A percentile compares a stretch with the other conserved stretches of the same genome.
Evolutionary conservation across 164 flowering plant genomes (phyloP).

Genomic region (Aristolochia californica): DNA sequence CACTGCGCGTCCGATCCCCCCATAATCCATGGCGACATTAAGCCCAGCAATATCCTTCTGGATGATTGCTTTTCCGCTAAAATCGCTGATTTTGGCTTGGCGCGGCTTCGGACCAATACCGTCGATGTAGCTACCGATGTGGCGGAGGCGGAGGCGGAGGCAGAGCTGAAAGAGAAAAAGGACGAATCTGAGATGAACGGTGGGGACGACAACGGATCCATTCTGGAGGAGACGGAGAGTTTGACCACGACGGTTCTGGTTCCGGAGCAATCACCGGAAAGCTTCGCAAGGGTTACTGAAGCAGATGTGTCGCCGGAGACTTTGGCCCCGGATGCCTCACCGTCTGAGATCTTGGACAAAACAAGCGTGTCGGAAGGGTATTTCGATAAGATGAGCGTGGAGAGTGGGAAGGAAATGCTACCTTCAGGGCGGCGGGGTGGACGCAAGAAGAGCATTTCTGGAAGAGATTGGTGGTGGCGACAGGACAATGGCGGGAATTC

Average conservation of each 20-base stretch:
- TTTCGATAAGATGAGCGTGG: conserved; percentile 55
- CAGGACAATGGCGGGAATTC: conserved; percentile 50
- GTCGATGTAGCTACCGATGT: conserved; percentile 21
- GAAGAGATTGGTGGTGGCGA: conserved; percentile 84
- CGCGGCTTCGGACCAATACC: conserved; percentile 40
- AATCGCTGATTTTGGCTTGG: conserved; percentile 81
- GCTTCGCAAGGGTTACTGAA: background rate
- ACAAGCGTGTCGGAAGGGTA: conserved; percentile 47
- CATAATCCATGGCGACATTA: conserved; percentile 84
- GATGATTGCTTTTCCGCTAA: conserved; percentile 58
- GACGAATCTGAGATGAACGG: conserved; percentile 1
- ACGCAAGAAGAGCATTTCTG: conserved; percentile 37
- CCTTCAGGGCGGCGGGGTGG: conserved; percentile 13
- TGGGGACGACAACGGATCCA: conserved; percentile 49
- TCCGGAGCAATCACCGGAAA: conserved; percentile 5
- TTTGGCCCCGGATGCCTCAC: conserved; percentile 28
- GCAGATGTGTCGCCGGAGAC: conserved; percentile 37
- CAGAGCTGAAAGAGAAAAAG: conserved; percentile 3
- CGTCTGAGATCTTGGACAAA: conserved; percentile 43
- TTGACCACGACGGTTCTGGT: conserved; percentile 20
- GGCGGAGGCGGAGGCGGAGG: conserved; percentile 16
- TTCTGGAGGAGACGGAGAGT: conserved; percentile 67
- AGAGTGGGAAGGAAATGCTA: conserved; percentile 39
- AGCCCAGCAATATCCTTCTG: conserved; percentile 77
- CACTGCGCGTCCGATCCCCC: conserved; percentile 58